Evolutionary conservation across 2,329 filamentous ascomycete genomes (phyloP).

Genomic region (Fusarium burgessii): DNA sequence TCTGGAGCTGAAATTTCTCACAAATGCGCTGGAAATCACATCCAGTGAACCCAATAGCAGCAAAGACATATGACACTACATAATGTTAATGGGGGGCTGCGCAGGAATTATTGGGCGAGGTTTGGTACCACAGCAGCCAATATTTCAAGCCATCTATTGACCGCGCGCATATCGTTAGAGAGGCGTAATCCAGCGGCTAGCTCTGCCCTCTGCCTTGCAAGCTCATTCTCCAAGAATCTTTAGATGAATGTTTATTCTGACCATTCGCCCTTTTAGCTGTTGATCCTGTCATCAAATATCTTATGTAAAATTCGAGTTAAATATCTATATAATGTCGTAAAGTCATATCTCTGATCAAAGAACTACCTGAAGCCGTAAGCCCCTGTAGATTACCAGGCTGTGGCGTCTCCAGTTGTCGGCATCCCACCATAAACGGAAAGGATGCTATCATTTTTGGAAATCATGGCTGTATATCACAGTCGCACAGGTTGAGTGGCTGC

Average conservation of each 20-base stretch:
- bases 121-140: not conserved
- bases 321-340: no score
- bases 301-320: no score
- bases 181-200: not conserved
- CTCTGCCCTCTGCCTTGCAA: no score
- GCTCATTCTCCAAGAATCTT: no score
- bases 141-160: not conserved
- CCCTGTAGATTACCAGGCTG: not conserved
- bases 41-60: no score
- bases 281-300: no score
- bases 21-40: no score
- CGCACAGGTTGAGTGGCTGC: not conserved
- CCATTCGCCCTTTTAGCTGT: no score
- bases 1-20: rapidly evolving
- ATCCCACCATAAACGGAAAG: not conserved
- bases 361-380: no score
- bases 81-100: not conserved
- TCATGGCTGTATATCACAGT: not conserved
- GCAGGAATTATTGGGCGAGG: rapidly evolving
- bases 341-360: not conserved
- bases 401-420: not conserved
- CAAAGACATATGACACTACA: not conserved
- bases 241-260: no score
- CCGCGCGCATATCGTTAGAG: not conserved
- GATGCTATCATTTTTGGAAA: not conserved